These are phyloP conservation scores for Ganoderma leucocontextum DNA, from an alignment of 1,284 basidiomycete genomes.

Conservation along the genomic window DNA sequence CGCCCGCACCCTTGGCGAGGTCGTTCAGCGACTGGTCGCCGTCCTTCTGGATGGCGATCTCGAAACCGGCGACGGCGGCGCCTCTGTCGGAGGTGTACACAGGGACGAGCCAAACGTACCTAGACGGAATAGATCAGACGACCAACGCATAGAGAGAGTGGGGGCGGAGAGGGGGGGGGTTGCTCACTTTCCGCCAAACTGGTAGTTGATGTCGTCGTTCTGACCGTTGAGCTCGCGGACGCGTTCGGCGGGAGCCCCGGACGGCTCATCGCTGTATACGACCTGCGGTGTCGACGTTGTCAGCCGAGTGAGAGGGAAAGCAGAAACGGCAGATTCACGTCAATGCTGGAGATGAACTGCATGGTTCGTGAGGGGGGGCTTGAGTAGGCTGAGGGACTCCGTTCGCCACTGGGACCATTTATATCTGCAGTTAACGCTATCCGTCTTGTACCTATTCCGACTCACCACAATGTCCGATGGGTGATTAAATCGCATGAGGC, in stretches of 20 bases:
- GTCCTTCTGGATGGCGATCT: conserved; percentile 18
- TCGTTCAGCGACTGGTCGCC: not conserved
- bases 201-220: conserved; percentile 25
- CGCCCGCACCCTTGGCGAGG: conserved; percentile 23
- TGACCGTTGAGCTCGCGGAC: conserved; percentile 13
- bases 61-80: conserved; percentile 13
- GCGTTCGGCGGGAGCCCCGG: conserved; percentile 13
- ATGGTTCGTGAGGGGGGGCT: not conserved
- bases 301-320: not conserved
- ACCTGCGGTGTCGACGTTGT: conserved; percentile 6
- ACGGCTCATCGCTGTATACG: conserved; percentile 15
- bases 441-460: not conserved
- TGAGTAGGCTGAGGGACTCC: not conserved
- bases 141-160: too few relatives aligned
- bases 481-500: too few relatives aligned
- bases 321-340: not conserved
- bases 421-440: not conserved
- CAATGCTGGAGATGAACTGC: not conserved
- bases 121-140: not conserved
- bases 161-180: not conserved
- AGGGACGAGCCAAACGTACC: conserved; percentile 19
- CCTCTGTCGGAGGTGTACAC: conserved; percentile 2
- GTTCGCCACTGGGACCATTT: not conserved
- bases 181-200: conserved; percentile 17
- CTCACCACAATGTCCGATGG: not conserved